Percentiles rank a stretch among this genome's conserved stretches.
Evolutionary conservation across 1,284 basidiomycete genomes (phyloP).

Genomic region (Rhodotorula sp.): DNA sequence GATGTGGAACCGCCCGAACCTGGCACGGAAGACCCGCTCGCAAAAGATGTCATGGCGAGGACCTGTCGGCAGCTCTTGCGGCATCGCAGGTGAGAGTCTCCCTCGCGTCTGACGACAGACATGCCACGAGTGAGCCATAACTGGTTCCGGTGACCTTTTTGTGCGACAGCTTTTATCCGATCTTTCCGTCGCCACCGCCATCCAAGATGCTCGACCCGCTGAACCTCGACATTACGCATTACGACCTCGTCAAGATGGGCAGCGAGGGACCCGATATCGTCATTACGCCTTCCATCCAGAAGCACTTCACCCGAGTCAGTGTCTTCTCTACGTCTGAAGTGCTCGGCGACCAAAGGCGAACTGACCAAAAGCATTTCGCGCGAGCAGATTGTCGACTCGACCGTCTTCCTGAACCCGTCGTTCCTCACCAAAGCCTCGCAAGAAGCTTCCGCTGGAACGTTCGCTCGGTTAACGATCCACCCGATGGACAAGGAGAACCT

Average conservation of each 20-base stretch:
- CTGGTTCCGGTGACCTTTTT: not conserved
- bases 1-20: conserved; percentile 60
- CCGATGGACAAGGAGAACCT: conserved; percentile 43
- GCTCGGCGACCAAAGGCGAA: conserved; percentile 28
- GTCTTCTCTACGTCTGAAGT: not conserved
- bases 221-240: conserved; percentile 81
- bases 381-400: conserved; percentile 63
- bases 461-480: conserved; percentile 45
- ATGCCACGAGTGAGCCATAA: not conserved
- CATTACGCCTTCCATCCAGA: conserved; percentile 77
- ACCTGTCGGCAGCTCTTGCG: conserved; percentile 76
- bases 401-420: conserved; percentile 69
- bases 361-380: conserved; percentile 9
- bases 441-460: conserved; percentile 48
- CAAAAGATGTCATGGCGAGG: conserved; percentile 72
- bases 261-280: conserved; percentile 72
- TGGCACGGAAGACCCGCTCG: conserved; percentile 52
- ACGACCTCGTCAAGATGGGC: conserved; percentile 51
- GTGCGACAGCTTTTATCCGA: conserved; percentile 79
- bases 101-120: conserved; percentile 6
- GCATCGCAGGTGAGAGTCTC: conserved; percentile 67
- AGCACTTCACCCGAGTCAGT: conserved; percentile 77
- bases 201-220: conserved; percentile 60
- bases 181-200: conserved; percentile 81
- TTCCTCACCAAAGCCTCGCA: conserved; percentile 61